Conservation (phyloP, 176 grass and related monocot genomes). For the Olyra latifolia region DNA sequence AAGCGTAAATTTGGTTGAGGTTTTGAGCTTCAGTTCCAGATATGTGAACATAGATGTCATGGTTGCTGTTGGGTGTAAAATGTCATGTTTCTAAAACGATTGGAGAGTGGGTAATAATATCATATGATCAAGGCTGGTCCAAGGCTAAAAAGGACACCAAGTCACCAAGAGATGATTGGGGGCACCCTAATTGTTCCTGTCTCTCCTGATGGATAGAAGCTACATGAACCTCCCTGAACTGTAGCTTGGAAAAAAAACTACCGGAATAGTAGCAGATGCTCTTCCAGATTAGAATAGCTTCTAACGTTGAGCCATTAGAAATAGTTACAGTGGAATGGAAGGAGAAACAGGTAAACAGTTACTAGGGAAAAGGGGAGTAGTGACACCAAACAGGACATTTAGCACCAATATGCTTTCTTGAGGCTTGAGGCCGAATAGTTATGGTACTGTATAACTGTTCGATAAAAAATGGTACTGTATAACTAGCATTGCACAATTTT, state of each 20-base stretch:
- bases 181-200: not conserved
- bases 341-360: constrained; percentile 15
- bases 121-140: constrained; percentile 7
- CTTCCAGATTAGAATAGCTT: constrained; percentile 10
- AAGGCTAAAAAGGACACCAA: not conserved
- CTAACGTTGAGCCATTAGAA: constrained; percentile 3
- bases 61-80: not conserved
- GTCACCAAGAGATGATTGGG: constrained; percentile 11
- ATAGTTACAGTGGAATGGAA: constrained; percentile 14
- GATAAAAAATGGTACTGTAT: constrained; percentile 10
- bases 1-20: constrained; percentile 4
- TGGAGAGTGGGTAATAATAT: not conserved
- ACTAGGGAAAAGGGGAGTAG: constrained; percentile 16
- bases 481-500: constrained; percentile 27
- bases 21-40: constrained; percentile 25
- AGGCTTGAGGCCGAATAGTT: not conserved
- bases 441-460: constrained; percentile 21
- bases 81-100: constrained; percentile 15
- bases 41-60: not conserved
- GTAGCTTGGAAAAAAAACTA: constrained; percentile 11
- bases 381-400: constrained; percentile 29
- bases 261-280: constrained; percentile 16
- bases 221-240: constrained; percentile 16
- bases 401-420: constrained; percentile 15
- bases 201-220: constrained; percentile 15